A percentile compares a stretch with the other conserved stretches of the same genome.
Evolutionary conservation across 768 basidiomycete genomes (phyloP).

Genomic region (Boletus bicolor): DNA sequence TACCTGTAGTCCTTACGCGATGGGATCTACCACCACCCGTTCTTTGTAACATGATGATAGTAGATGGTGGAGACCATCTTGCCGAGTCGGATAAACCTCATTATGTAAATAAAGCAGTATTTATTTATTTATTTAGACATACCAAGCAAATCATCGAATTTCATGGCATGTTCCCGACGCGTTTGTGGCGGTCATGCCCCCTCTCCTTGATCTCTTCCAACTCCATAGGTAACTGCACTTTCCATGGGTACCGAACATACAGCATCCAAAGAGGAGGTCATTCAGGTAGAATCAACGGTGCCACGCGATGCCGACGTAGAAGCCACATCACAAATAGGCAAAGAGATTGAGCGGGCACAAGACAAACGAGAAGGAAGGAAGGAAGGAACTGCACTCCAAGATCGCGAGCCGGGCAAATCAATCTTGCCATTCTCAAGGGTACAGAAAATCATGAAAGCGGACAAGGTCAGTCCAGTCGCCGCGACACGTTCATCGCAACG

Average conservation of each 20-base stretch:
- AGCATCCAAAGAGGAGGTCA: conserved; percentile 3
- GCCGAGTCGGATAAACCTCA: neutral
- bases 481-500: neutral
- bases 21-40: conserved; percentile 21
- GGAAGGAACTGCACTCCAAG: conserved; percentile 12
- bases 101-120: neutral
- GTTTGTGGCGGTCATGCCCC: conserved; percentile 5
- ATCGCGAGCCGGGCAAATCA: conserved; percentile 61
- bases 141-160: neutral
- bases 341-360: conserved; percentile 8
- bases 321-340: neutral
- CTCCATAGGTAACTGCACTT: neutral
- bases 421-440: conserved; percentile 73
- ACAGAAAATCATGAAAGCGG: conserved; percentile 82
- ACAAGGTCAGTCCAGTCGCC: conserved; percentile 51
- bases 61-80: neutral
- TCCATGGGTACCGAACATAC: conserved; percentile 16
- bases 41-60: conserved; percentile 4
- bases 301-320: conserved; percentile 14
- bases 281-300: neutral
- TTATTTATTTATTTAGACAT: neutral
- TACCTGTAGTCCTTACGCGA: conserved; percentile 22
- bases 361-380: conserved; percentile 22
- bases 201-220: neutral
- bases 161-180: neutral